Base-by-base conservation (phyloP, 2,329 filamentous ascomycete genomes). In the Xylariaceae sp. region DNA sequence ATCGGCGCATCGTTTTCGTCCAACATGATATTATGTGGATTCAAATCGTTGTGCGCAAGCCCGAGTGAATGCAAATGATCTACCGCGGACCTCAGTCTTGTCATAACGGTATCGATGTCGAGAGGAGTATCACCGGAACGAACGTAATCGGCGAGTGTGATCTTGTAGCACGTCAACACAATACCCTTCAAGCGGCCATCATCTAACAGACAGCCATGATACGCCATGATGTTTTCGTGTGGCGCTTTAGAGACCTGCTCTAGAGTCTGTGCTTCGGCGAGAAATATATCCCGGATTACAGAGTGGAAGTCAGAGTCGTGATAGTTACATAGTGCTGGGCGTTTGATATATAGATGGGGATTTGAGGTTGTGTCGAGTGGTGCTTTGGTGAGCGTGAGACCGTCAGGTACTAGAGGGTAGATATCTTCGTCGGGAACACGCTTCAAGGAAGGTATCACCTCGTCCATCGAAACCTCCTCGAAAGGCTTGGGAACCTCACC, bases 1-100 rank as follows among this genome's bases (percentile, higher is more conserved):
- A 57, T 41, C 32, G 54, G 54, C 52, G 52, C 44, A 30, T 51
- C 43, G 42, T 54, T 49, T 39, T 46, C 39, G 41, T 51, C 49
- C 38, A 57, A 42, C 18, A 54, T 32, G 35, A 54, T 51, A 45
- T 54, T 54, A 35, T 47, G 51, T 15, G 54, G 54, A 35, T 54
- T 57, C 39, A 57, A 39, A 42, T 57, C 49, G 18, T 54, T 54
- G 31, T 54, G 54, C 41, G 54, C 54, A n/a, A 57, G 41, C 31
- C 49, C 47, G 10, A 42, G 40, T 39, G 27, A 35, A 22, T 57
- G 52, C 22, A 55, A 15, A 43, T 53, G 52, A 15, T 38, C 43
- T 14, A 57, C 44, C 32, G 52, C 54, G 9, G 49, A 55, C 27
- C 53, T 48, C 33, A 57, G 32, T 40, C 48, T 49, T 27, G 47